These are phyloP conservation scores for Tillandsia leiboldiana DNA, from an alignment of 176 grass and related monocot genomes.

Conservation along the genomic window DNA sequence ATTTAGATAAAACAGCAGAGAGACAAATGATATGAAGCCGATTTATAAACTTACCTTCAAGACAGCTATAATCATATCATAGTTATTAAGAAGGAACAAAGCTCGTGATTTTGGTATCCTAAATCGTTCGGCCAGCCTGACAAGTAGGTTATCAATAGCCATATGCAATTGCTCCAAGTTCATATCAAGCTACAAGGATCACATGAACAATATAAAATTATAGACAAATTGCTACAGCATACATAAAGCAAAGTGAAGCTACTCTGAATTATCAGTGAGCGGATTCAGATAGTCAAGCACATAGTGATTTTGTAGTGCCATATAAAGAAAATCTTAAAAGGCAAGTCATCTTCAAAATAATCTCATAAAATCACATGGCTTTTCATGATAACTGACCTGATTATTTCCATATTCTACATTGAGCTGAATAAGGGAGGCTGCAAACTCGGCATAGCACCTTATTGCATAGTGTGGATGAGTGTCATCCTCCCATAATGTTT, in stretches of 20 bases:
- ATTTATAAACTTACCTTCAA: constrained; percentile 48
- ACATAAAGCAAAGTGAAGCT: background rate
- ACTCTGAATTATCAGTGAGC: background rate
- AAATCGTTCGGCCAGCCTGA: constrained; percentile 54
- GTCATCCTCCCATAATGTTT: constrained; percentile 61
- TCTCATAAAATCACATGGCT: background rate
- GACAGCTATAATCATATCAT: constrained; percentile 81
- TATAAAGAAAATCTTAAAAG: background rate
- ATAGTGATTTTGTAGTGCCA: background rate
- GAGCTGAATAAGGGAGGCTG: constrained; percentile 73
- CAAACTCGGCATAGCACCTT: constrained; percentile 78
- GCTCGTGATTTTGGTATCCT: constrained; percentile 42
- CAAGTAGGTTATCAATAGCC: constrained; percentile 60
- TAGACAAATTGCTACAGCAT: background rate
- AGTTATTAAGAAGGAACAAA: constrained; percentile 95
- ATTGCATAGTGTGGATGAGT: constrained; percentile 71
- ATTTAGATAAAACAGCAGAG: background rate
- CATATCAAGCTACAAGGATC: constrained; percentile 65
- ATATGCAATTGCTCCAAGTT: constrained; percentile 61
- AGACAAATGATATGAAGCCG: background rate
- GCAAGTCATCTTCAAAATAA: constrained; percentile 1
- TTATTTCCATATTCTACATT: constrained; percentile 88
- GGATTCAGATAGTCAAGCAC: background rate
- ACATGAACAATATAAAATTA: constrained; percentile 8
- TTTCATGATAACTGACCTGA: constrained; percentile 48